phyloP scores from a whole-genome alignment of 2,329 filamentous ascomycete genomes.

The Aspergillus luchuensis region DNA sequence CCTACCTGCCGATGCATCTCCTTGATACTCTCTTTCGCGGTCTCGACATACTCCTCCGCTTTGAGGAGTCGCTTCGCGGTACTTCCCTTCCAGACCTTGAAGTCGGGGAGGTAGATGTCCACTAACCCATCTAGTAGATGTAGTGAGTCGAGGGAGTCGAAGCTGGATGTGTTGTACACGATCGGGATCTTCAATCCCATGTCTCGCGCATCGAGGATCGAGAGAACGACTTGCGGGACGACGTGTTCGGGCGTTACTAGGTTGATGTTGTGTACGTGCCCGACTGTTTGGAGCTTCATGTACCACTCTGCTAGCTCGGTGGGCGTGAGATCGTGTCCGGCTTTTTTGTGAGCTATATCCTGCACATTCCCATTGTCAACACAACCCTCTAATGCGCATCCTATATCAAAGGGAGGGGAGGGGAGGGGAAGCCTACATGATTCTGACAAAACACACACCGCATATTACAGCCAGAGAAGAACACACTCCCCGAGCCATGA shows the following conservation, averaged over 20 bases:
- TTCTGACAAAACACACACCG: constrained; percentile 78
- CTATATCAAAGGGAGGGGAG: background rate
- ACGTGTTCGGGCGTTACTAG: constrained; percentile 85
- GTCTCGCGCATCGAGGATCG: constrained; percentile 71
- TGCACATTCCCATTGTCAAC: constrained; percentile 6
- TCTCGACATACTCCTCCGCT: constrained; percentile 71
- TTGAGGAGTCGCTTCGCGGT: constrained; percentile 74
- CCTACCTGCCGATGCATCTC: constrained; percentile 82
- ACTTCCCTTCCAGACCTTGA: constrained; percentile 73
- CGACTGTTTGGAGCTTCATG: constrained; percentile 76
- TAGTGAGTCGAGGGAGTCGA: constrained; percentile 73
- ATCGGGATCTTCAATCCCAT: constrained; percentile 71
- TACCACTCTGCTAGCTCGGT: constrained; percentile 82
- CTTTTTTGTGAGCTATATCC: constrained; percentile 79
- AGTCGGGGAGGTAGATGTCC: constrained; percentile 86
- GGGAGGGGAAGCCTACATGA: constrained; percentile 44
- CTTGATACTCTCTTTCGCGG: constrained; percentile 74
- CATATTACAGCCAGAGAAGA: constrained; percentile 76
- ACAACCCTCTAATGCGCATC: no score
- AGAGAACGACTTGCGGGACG: constrained; percentile 77
- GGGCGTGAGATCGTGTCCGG: constrained; percentile 75
- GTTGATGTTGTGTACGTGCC: constrained; percentile 88
- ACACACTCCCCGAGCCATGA: constrained; percentile 76
- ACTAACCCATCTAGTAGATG: constrained; percentile 75
- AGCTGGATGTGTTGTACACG: constrained; percentile 82